Percentiles rank a stretch among this genome's conserved stretches.
These are phyloP conservation scores for Sarocladium kiliense DNA, from an alignment of 2,329 filamentous ascomycete genomes.

Conservation along the genomic window DNA sequence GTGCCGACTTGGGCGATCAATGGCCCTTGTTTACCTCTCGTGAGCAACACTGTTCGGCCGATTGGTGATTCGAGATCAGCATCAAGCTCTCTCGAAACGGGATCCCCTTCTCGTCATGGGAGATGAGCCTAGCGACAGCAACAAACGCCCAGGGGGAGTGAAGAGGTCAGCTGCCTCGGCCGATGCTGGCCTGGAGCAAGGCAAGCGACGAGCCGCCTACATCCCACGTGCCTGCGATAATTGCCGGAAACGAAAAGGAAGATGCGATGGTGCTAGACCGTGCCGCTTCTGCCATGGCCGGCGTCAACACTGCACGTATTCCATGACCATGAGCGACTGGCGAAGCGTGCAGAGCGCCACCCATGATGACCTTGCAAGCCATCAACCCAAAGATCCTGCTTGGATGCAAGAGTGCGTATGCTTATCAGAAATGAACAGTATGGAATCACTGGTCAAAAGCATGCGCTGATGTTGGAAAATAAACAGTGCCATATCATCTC, in stretches of 20 bases:
- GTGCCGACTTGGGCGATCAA: no score
- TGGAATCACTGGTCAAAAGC: no score
- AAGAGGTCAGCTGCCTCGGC: neutral
- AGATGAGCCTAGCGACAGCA: neutral
- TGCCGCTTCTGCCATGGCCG: constrained; percentile 16
- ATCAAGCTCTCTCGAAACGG: neutral
- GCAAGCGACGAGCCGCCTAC: constrained; percentile 16
- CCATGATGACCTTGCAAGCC: neutral
- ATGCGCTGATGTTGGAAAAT: neutral
- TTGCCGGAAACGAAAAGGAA: constrained; percentile 19
- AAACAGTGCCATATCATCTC: constrained; percentile 5
- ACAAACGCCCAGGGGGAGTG: neutral
- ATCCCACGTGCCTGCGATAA: constrained; percentile 19
- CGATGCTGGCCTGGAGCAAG: neutral
- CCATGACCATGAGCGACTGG: constrained; percentile 5
- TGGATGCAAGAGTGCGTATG: neutral
- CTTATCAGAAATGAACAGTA: no score
- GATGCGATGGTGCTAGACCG: constrained; percentile 18
- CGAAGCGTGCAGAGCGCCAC: neutral
- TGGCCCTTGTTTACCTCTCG: no score
- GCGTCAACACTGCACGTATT: constrained; percentile 14
- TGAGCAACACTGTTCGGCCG: no score
- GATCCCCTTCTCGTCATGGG: neutral
- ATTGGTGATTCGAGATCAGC: neutral
- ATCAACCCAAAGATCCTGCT: neutral